Evolutionary conservation across 495 filamentous ascomycete species (phyloP), one percentile per base, ranked within the genome.

Genomic region (Trichoderma reesei): DNA sequence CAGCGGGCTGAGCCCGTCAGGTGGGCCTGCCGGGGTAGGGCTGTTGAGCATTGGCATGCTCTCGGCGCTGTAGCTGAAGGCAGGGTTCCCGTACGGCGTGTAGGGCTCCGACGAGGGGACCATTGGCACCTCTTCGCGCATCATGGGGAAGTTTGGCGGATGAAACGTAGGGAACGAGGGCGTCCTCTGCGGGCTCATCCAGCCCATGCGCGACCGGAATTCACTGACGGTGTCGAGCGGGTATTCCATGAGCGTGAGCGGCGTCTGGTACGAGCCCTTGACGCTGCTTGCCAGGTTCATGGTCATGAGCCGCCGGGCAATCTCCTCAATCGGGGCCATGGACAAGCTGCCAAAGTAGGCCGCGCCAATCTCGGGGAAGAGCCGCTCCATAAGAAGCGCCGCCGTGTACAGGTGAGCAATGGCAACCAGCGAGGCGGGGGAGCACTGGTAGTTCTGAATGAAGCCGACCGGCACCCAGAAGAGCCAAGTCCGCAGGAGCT

Each of bases 331-430:
- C 2, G 88, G 88, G 3, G 82, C 81, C 59, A 91, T 79, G 4
- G 87, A 86, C 70, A 93, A 75, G 68, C 89, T 87, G 26, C 89
- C 90, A 63, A 95, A 87, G 68, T 91, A 96, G 44, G 91, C 87
- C 26, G 90, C 88, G 60, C 90, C 93, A 64, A 96, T 84, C 69
- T 96, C 92, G 9, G 92, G 91, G 72, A 93, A 96, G 56, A 96
- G 83, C 38, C 89, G 88, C 74, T 97, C 95, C 73, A 98, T 83
- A 41, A 89, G 83, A 63, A 96, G 76, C 11, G 90, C 92, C 38
- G 90, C 83, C 4, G 90, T 91, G 72, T 96, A 97, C 75, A 96
- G 93, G 70, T 98, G 89, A 9, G 92, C 88, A 42, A 98, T 84
- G 39, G 96, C 83, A 26, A 97, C 79, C 73, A 97, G 79, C 20